These are phyloP conservation scores for Ceratocystis ficicola DNA, from an alignment of 2,329 filamentous ascomycete species.

Conservation along the genomic window DNA sequence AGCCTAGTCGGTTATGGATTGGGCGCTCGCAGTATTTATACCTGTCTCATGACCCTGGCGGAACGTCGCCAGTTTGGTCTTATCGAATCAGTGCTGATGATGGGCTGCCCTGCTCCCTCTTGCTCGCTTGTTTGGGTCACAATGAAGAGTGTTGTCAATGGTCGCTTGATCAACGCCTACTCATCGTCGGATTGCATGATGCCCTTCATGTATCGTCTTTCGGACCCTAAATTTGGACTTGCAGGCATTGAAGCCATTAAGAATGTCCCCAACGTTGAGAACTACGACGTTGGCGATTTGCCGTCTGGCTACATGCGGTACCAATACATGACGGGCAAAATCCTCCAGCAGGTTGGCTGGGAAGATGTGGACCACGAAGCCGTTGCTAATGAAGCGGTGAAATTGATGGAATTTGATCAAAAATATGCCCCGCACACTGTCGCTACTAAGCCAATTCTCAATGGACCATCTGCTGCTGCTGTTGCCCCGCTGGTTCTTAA, in stretches of 20 bases:
- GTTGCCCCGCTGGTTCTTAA: not conserved
- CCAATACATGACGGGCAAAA: conserved; percentile 51
- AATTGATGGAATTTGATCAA: conserved; percentile 28
- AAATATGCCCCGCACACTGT: conserved; percentile 29
- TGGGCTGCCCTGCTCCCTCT: conserved; percentile 69
- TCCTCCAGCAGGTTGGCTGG: conserved; percentile 55
- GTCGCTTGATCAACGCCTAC: conserved; percentile 81
- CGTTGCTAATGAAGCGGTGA: conserved; percentile 27
- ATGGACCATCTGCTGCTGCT: not conserved
- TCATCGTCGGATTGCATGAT: conserved; percentile 80
- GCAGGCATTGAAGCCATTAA: conserved; percentile 68
- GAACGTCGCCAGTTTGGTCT: conserved; percentile 74
- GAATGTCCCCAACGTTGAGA: conserved; percentile 54
- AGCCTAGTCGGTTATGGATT: conserved; percentile 73
- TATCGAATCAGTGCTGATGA: conserved; percentile 72
- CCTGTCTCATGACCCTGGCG: conserved; percentile 67
- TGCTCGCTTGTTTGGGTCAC: conserved; percentile 61
- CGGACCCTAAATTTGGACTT: conserved; percentile 69
- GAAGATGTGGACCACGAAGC: conserved; percentile 46
- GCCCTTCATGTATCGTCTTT: conserved; percentile 74
- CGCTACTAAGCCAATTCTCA: not conserved
- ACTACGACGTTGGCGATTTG: conserved; percentile 52
- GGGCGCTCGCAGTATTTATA: conserved; percentile 71
- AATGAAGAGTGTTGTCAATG: conserved; percentile 65
- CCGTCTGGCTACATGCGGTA: conserved; percentile 61